phyloP scores from a whole-genome alignment of 1,139 yeast genomes.

The Yamadazyma membranifaciens region DNA sequence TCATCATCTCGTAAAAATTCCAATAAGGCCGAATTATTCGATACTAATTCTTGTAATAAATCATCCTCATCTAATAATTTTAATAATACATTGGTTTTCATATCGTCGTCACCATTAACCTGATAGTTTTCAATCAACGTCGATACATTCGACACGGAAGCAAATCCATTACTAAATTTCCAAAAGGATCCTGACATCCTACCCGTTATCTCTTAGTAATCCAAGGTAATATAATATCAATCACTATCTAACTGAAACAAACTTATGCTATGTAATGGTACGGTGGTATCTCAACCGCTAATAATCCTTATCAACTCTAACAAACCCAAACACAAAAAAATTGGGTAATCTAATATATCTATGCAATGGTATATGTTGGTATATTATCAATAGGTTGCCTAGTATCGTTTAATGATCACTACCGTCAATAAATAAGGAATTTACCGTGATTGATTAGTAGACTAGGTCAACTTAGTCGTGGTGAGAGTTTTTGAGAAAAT shows the following conservation, averaged over 20 bases:
- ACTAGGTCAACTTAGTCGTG: not conserved
- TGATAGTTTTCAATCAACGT: slow-evolving; percentile 62
- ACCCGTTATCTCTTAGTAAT: not conserved
- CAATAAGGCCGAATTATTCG: slow-evolving; percentile 78
- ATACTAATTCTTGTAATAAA: slow-evolving; percentile 75
- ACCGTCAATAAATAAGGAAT: no score
- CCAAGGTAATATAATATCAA: no score
- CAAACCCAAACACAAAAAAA: no score
- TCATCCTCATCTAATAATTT: slow-evolving; percentile 85
- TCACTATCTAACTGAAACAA: no score
- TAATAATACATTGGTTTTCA: slow-evolving; percentile 36
- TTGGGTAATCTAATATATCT: no score
- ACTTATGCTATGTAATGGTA: no score
- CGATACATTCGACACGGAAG: slow-evolving; percentile 72
- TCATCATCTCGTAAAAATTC: slow-evolving; percentile 79
- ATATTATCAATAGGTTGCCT: no score
- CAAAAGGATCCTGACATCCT: slow-evolving; percentile 81
- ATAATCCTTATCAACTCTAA: no score
- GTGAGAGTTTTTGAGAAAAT: slow-evolving; percentile 1
- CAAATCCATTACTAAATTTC: slow-evolving; percentile 86
- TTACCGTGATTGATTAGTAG: not conserved
- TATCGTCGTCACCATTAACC: slow-evolving; percentile 24
- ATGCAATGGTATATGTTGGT: no score
- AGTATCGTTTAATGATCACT: no score
- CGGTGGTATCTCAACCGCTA: no score